Conservation (phyloP, 257 asterid species). For the Oldenlandia corymbosa region DNA sequence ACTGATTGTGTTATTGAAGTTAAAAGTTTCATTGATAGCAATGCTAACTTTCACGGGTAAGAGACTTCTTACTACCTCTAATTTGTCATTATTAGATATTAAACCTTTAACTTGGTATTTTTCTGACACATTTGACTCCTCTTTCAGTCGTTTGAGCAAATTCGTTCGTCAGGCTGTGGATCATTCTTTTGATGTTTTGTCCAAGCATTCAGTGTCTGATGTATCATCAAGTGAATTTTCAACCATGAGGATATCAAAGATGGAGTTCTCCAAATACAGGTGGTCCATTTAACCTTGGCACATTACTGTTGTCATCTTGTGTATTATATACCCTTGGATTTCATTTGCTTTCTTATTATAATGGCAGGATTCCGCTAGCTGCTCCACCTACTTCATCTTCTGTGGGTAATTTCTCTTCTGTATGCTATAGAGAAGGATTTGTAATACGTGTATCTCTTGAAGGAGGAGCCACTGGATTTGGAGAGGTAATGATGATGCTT, state of each 20-base stretch:
- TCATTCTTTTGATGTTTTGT: conserved; percentile 50
- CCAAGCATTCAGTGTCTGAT: conserved; percentile 40
- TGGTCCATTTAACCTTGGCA: conserved; percentile 26
- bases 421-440: conserved; percentile 79
- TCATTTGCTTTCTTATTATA: conserved; percentile 7
- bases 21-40: conserved; percentile 79
- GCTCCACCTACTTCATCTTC: conserved; percentile 92
- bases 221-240: conserved; percentile 27
- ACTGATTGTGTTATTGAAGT: conserved; percentile 80
- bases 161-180: conserved; percentile 61
- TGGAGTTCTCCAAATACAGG: conserved; percentile 78
- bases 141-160: conserved; percentile 60
- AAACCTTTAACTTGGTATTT: neutral
- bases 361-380: conserved; percentile 66
- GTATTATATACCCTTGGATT: neutral
- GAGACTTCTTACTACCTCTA: conserved; percentile 6
- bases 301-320: neutral
- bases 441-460: conserved; percentile 60
- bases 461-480: conserved; percentile 79
- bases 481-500: conserved; percentile 58
- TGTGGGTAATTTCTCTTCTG: conserved; percentile 24
- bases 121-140: conserved; percentile 22
- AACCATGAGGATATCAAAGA: conserved; percentile 43
- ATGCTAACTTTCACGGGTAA: conserved; percentile 71
- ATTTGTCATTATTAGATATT: conserved; percentile 10